Conservation (phyloP, 2,329 filamentous ascomycete genomes). For the Trichoderma sp. region DNA sequence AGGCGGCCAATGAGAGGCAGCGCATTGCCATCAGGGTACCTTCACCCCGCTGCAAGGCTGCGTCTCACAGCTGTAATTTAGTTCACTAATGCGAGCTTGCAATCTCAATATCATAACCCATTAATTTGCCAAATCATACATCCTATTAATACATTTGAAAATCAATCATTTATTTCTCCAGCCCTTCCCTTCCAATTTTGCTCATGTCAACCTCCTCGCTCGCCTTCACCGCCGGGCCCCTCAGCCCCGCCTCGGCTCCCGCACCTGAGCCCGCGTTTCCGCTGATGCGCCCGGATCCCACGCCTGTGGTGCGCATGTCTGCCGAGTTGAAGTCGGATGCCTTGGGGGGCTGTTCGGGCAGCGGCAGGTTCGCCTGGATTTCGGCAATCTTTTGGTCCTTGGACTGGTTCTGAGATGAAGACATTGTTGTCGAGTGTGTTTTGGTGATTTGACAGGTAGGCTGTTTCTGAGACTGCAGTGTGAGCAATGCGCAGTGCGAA, state of each 20-base stretch:
- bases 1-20: not conserved
- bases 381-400: constrained; percentile 68
- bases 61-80: not conserved
- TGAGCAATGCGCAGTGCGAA: not conserved
- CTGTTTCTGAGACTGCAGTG: not conserved
- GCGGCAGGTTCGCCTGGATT: constrained; percentile 71
- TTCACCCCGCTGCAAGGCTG: not conserved
- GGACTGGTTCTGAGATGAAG: constrained; percentile 45
- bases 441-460: not conserved
- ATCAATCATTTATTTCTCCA: not conserved
- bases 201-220: constrained; percentile 55
- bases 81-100: not conserved
- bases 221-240: constrained; percentile 59
- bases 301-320: constrained; percentile 68
- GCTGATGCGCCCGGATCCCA: constrained; percentile 62
- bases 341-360: constrained; percentile 75
- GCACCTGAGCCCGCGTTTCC: constrained; percentile 55
- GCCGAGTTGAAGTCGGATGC: constrained; percentile 77
- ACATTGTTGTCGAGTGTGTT: not conserved
- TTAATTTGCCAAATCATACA: too few relatives aligned
- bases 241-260: constrained; percentile 54
- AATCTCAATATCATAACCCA: not conserved
- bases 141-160: not conserved
- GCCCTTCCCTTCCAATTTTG: constrained; percentile 61
- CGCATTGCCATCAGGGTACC: not conserved